Percentiles rank a stretch among this genome's conserved stretches.
These are phyloP conservation scores for Neopestalotiopsis sp. DNA, from an alignment of 2,329 filamentous ascomycete genomes.

Conservation along the genomic window DNA sequence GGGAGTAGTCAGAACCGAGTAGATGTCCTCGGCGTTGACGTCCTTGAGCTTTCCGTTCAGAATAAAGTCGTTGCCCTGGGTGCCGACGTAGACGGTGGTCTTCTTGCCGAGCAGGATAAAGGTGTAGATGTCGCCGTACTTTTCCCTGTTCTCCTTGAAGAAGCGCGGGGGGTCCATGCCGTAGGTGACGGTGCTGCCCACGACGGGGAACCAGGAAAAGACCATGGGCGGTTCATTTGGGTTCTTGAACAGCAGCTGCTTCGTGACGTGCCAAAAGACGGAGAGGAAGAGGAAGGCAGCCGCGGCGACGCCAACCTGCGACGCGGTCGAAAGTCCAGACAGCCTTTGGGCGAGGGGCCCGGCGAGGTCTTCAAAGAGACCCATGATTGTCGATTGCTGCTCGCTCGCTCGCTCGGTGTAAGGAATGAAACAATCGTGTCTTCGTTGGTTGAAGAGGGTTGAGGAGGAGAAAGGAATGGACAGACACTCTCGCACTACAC, in stretches of 20 bases:
- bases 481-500: not conserved
- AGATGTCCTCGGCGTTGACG: slow-evolving; percentile 89
- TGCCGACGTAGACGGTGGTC: slow-evolving; percentile 84
- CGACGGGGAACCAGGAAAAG: slow-evolving; percentile 81
- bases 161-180: slow-evolving; percentile 93
- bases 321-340: slow-evolving; percentile 50
- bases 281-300: slow-evolving; percentile 54
- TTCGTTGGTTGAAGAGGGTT: too few species aligned
- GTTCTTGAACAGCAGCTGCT: slow-evolving; percentile 82
- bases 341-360: slow-evolving; percentile 58
- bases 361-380: slow-evolving; percentile 58
- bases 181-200: slow-evolving; percentile 92
- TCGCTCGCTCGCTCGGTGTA: too few species aligned
- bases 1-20: slow-evolving; percentile 74
- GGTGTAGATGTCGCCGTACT: slow-evolving; percentile 91
- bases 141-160: slow-evolving; percentile 76
- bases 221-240: slow-evolving; percentile 81
- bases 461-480: not conserved
- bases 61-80: slow-evolving; percentile 87
- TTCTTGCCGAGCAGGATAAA: slow-evolving; percentile 88
- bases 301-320: slow-evolving; percentile 53
- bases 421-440: too few species aligned
- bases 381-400: slow-evolving; percentile 48
- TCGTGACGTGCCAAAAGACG: slow-evolving; percentile 79
- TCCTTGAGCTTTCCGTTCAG: slow-evolving; percentile 90